Conservation (phyloP, 108 stramenopile genomes). For the Skeletonema costatum region DNA sequence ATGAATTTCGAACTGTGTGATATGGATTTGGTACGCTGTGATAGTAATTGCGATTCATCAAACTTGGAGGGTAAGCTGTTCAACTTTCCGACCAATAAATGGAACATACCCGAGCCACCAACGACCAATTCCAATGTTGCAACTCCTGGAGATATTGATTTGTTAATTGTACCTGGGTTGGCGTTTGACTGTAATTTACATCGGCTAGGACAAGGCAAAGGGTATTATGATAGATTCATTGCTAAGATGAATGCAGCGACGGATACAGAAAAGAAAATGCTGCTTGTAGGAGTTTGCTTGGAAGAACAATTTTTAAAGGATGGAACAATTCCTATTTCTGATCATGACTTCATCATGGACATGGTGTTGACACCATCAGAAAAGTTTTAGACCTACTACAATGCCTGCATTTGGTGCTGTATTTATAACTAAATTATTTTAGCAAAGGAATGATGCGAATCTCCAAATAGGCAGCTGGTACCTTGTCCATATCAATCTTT, state of each 20-base stretch:
- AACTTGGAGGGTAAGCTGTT: conserved; percentile 29
- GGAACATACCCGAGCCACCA: conserved; percentile 91
- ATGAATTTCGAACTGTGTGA: conserved; percentile 82
- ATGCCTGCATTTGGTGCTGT: background rate
- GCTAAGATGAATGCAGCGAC: conserved; percentile 47
- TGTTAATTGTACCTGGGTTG: conserved; percentile 85
- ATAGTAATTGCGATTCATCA: background rate
- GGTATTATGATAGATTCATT: conserved; percentile 92
- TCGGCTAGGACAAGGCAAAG: conserved; percentile 89
- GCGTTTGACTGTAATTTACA: conserved; percentile 73
- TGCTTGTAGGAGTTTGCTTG: conserved; percentile 79
- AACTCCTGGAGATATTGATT: conserved; percentile 80
- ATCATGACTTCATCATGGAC: conserved; percentile 75
- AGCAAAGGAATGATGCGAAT: too few relatives aligned
- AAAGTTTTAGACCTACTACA: background rate
- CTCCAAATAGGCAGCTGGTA: too few relatives aligned
- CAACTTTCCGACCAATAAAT: conserved; percentile 86
- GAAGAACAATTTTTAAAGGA: conserved; percentile 54
- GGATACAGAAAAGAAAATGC: conserved; percentile 26
- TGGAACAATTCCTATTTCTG: conserved; percentile 54
- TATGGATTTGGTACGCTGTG: conserved; percentile 78
- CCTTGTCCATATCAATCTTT: too few relatives aligned
- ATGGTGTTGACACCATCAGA: conserved; percentile 53
- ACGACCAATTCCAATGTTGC: conserved; percentile 44
- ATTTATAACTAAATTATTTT: background rate